A percentile compares a stretch with the other conserved stretches of the same genome.
These are phyloP conservation scores for Hura crepitans DNA, from an alignment of 441 rosid genomes.

Conservation along the genomic window DNA sequence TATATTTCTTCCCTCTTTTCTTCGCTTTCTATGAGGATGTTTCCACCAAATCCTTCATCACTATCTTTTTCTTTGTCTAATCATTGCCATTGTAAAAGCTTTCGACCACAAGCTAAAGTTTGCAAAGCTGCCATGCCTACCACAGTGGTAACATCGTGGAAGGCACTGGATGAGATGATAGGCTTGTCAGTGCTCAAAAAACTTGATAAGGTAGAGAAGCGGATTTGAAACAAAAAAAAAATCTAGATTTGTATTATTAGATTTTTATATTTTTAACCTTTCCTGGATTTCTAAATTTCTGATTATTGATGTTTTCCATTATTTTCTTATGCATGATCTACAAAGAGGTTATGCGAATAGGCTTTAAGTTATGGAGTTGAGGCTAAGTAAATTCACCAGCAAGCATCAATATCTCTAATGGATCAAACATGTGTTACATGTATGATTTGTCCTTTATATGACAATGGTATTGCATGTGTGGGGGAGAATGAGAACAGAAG, in stretches of 20 bases:
- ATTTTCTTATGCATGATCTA: constrained; percentile 47
- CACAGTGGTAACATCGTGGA: constrained; percentile 48
- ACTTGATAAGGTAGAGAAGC: constrained; percentile 99
- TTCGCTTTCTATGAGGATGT: constrained; percentile 68
- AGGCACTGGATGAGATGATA: constrained; percentile 90
- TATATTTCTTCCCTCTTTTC: too few species aligned
- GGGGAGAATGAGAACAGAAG: too few species aligned
- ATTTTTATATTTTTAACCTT: not conserved
- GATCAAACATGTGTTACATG: too few species aligned
- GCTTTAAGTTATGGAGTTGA: constrained; percentile 54
- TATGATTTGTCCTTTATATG: too few species aligned
- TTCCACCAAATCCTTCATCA: constrained; percentile 58
- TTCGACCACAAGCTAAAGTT: constrained; percentile 58
- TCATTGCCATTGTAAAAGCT: constrained; percentile 60
- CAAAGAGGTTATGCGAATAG: constrained; percentile 95
- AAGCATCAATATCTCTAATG: constrained; percentile 81
- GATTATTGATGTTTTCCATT: not conserved
- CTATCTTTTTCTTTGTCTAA: constrained; percentile 53
- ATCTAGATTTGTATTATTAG: not conserved
- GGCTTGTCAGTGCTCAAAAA: constrained; percentile 93
- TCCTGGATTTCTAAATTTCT: constrained; percentile 19
- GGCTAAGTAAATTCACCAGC: constrained; percentile 66
- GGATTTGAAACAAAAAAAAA: constrained; percentile 29
- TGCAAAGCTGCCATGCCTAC: constrained; percentile 34
- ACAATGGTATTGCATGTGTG: too few species aligned